Evolutionary conservation across 805 yeast species (phyloP).

Genomic region (Ogataea paradorogensis): DNA sequence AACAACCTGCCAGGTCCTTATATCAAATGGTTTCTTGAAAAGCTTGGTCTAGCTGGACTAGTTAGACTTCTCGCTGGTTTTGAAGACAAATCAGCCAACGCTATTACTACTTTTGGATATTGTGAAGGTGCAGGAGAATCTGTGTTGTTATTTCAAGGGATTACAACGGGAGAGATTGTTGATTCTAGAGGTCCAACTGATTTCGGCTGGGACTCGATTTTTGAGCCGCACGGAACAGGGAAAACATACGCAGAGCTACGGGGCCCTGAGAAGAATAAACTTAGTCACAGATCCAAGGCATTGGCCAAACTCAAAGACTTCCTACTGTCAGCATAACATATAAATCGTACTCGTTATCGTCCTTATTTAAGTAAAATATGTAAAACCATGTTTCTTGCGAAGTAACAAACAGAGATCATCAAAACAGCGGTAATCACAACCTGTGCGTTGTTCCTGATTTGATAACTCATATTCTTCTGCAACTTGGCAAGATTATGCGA

Average conservation of each 20-base stretch:
- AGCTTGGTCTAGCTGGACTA: constrained; percentile 73
- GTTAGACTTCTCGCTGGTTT: constrained; percentile 76
- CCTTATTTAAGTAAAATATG: constrained; percentile 16
- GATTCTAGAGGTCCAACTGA: constrained; percentile 69
- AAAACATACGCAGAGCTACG: constrained; percentile 90
- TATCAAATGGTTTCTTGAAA: constrained; percentile 83
- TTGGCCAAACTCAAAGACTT: constrained; percentile 65
- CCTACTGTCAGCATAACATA: constrained; percentile 27
- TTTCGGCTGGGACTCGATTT: constrained; percentile 95
- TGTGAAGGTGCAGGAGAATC: constrained; percentile 76
- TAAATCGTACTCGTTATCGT: not conserved
- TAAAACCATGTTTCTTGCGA: constrained; percentile 33
- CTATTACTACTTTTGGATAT: constrained; percentile 90
- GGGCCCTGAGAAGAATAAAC: constrained; percentile 67
- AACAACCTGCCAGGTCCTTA: constrained; percentile 86
- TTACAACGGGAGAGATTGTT: constrained; percentile 78
- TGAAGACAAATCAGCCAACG: constrained; percentile 80
- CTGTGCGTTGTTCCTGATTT: constrained; percentile 50
- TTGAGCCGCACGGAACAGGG: constrained; percentile 73
- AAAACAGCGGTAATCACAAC: constrained; percentile 38
- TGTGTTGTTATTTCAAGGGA: constrained; percentile 80
- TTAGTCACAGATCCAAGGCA: constrained; percentile 88
- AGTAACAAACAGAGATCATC: constrained; percentile 33
- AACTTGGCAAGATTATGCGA: constrained; percentile 58
- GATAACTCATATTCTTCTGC: constrained; percentile 52